Evolutionary conservation across 2,329 filamentous ascomycete species (phyloP), one percentile per base, ranked within the genome.

Genomic region (Magnaporthiopsis rhizophila): DNA sequence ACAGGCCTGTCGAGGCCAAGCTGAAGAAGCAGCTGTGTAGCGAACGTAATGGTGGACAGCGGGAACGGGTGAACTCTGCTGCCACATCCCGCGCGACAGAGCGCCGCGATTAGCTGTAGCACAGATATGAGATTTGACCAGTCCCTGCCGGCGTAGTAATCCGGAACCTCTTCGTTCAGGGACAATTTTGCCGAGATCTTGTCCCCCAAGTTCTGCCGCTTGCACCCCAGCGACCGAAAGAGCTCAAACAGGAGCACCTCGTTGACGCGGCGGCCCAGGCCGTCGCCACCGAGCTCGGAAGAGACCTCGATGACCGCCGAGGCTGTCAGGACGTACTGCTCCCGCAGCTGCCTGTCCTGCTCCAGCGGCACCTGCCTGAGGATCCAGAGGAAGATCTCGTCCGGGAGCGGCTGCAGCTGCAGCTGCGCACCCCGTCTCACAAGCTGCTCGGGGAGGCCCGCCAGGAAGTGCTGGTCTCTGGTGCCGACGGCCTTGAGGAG

Each of bases 361-460:
- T 90, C 86, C 2, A 77, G 72, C 64, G 82, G 84, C 28, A 87
- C 76, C 75, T 87, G 82, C 62, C 83, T 76, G 7, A 89, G 71
- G 3, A 91, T 77, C 89, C 90, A 93, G 21, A 81, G 69, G 62
- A 91, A 80, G 0, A 92, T 71, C 64, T 88, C 82, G 66, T 90
- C 84, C 0, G 89, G 85, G n/a, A 61, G 59, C 36, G 36, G 5
- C 13, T 50, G 59, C 34, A 11, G 34, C 11, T 45, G 38, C 15
- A 92, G 72, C 3, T 71, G 67, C 15, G 74, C 72, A 56, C 76
- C 77, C 65, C 74, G 74, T 5, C 72, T 70, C 21, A 84, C 75
- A 18, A 88, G 76, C 59, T 84, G 81, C 64, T 84, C 80, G 1
- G 87, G 80, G 64, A 89, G 76, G 1, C 89, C 89, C 26, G 85